A percentile compares a stretch with the other conserved stretches of the same genome.
These are phyloP conservation scores for Atkinsonella hypoxylon DNA, from an alignment of 2,329 filamentous ascomycete species.

Conservation along the genomic window DNA sequence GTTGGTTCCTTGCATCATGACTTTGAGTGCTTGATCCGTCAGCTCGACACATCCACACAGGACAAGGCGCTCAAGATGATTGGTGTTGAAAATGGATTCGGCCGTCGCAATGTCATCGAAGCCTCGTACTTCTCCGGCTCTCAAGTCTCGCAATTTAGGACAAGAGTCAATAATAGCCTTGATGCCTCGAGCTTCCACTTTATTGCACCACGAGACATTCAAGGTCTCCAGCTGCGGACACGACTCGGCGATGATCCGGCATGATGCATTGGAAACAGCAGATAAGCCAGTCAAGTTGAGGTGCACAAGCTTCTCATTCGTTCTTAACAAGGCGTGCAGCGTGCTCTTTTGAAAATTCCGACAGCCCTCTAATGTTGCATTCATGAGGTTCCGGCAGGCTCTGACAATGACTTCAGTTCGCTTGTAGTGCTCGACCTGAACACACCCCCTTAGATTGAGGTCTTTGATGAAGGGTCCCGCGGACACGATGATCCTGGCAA, in stretches of 20 bases:
- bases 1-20: conserved; percentile 63
- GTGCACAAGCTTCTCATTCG: conserved; percentile 67
- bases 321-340: conserved; percentile 61
- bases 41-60: conserved; percentile 71
- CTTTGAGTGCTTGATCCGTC: conserved; percentile 59
- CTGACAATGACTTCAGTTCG: conserved; percentile 65
- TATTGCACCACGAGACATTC: conserved; percentile 88
- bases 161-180: conserved; percentile 63
- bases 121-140: conserved; percentile 69
- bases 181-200: conserved; percentile 68
- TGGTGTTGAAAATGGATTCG: conserved; percentile 62
- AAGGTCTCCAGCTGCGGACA: conserved; percentile 74
- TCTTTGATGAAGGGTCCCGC: conserved; percentile 86
- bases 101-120: conserved; percentile 67
- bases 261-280: conserved; percentile 69
- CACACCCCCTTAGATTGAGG: conserved; percentile 80
- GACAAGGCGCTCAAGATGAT: conserved; percentile 71
- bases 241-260: conserved; percentile 72
- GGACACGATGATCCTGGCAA: conserved; percentile 73
- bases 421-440: conserved; percentile 78
- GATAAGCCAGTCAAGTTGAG: conserved; percentile 77
- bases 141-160: conserved; percentile 60
- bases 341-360: conserved; percentile 69
- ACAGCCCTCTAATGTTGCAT: conserved; percentile 81
- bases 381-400: conserved; percentile 75